A percentile compares a stretch with the other conserved stretches of the same genome.
phyloP scores from a whole-genome alignment of 805 yeast species.

The Cyberlindnera xishuangbannaensis region DNA sequence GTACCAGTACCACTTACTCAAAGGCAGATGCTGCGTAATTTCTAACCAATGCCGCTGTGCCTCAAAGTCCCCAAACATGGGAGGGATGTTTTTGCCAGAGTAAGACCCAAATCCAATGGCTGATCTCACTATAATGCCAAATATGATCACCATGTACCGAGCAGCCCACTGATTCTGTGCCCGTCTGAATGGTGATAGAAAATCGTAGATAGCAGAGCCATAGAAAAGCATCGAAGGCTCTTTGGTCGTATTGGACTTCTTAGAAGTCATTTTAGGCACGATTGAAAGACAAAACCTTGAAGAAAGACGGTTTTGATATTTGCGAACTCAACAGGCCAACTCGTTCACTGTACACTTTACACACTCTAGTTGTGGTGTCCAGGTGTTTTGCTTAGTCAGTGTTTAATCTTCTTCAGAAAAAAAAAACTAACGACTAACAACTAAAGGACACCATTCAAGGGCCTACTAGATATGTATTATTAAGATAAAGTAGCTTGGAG shows the following conservation, averaged over 20 bases:
- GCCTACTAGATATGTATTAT: too few species aligned
- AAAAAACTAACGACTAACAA: too few species aligned
- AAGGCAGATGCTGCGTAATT: constrained; percentile 69
- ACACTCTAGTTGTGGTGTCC: too few species aligned
- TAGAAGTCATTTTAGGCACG: constrained; percentile 1
- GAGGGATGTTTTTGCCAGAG: constrained; percentile 67
- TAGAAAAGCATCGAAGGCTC: constrained; percentile 32
- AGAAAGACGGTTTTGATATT: background rate
- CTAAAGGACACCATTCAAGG: too few species aligned
- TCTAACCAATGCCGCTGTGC: constrained; percentile 99
- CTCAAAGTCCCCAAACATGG: constrained; percentile 93
- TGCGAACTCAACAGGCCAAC: background rate
- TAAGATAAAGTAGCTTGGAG: too few species aligned
- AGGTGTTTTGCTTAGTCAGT: too few species aligned
- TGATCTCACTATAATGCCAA: constrained; percentile 70
- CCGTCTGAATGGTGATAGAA: constrained; percentile 69
- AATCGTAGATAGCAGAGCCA: constrained; percentile 70
- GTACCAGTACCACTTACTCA: constrained; percentile 79
- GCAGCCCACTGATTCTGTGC: constrained; percentile 92
- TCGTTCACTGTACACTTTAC: too few species aligned
- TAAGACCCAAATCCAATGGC: constrained; percentile 88
- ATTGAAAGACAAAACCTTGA: background rate
- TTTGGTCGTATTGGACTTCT: constrained; percentile 1
- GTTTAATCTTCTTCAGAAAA: background rate
- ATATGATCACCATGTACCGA: constrained; percentile 63